These are phyloP conservation scores for Capsicum rhomboideum DNA, from an alignment of 257 asterid species.

Conservation along the genomic window DNA sequence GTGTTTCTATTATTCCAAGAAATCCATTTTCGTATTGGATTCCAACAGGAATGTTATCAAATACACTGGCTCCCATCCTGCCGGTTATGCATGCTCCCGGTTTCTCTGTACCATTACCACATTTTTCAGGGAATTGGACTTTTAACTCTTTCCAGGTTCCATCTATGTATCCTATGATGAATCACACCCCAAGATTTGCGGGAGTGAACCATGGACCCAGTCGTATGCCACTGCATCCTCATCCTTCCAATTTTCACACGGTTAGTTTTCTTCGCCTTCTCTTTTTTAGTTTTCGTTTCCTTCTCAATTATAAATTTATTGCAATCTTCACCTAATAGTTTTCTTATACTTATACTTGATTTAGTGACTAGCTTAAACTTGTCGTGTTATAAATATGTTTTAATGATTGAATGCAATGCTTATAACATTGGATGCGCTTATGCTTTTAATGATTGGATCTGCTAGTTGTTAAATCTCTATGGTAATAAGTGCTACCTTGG, in stretches of 20 bases:
- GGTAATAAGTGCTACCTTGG: not conserved
- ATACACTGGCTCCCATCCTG: not conserved
- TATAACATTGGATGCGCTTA: not conserved
- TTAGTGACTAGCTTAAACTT: not conserved
- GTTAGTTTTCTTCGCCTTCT: not conserved
- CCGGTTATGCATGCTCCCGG: not conserved
- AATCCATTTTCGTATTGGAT: not conserved
- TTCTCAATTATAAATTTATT: not conserved
- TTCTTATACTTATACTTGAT: not conserved
- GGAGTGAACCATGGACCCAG: not conserved
- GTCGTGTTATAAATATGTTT: not conserved
- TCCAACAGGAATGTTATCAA: not conserved
- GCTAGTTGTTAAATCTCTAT: not conserved
- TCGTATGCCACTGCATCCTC: not conserved
- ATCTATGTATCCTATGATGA: not conserved
- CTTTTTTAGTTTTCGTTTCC: not conserved
- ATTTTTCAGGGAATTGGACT: not conserved
- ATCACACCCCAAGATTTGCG: not conserved
- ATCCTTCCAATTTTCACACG: not conserved
- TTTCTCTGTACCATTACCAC: not conserved
- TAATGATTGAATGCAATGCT: not conserved
- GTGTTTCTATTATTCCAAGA: not conserved
- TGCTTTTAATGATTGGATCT: not conserved
- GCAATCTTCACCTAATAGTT: not conserved
- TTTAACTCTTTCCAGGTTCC: too few species aligned